phyloP scores from a whole-genome alignment of 208 protist genomes.

The Acanthamoeba triangularis region DNA sequence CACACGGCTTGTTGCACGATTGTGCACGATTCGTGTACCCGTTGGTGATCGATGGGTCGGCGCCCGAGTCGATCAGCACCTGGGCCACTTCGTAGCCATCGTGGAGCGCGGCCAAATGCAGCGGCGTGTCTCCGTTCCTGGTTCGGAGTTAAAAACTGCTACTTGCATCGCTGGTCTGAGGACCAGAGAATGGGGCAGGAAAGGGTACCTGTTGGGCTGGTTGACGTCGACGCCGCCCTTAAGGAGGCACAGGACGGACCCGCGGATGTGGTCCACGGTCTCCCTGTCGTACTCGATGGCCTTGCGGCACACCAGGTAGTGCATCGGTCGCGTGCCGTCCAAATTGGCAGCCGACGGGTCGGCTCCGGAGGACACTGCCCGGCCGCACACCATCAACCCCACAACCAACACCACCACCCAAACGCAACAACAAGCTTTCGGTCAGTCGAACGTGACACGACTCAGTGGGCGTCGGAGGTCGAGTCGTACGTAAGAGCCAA shows the following conservation, averaged over 20 bases:
- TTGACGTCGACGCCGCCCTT: conserved; percentile 53
- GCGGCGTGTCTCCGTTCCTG: conserved; percentile 74
- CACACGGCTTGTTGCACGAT: background rate
- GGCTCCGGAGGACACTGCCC: conserved; percentile 30
- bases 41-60: background rate
- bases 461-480: too few relatives aligned
- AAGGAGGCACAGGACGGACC: conserved; percentile 20
- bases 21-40: conserved; percentile 5
- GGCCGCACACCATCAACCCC: background rate
- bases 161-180: background rate
- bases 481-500: conserved; percentile 32
- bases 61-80: conserved; percentile 52
- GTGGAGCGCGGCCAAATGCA: conserved; percentile 59
- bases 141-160: background rate
- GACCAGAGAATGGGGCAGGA: background rate
- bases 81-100: background rate
- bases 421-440: background rate
- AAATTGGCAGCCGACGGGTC: conserved; percentile 2
- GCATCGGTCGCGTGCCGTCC: conserved; percentile 49
- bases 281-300: conserved; percentile 40
- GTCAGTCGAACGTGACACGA: background rate
- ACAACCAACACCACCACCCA: background rate
- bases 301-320: conserved; percentile 65
- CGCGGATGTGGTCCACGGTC: conserved; percentile 21
- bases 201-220: conserved; percentile 19